phyloP scores from a whole-genome alignment of 176 grass and related monocot species.

The Lolium rigidum region DNA sequence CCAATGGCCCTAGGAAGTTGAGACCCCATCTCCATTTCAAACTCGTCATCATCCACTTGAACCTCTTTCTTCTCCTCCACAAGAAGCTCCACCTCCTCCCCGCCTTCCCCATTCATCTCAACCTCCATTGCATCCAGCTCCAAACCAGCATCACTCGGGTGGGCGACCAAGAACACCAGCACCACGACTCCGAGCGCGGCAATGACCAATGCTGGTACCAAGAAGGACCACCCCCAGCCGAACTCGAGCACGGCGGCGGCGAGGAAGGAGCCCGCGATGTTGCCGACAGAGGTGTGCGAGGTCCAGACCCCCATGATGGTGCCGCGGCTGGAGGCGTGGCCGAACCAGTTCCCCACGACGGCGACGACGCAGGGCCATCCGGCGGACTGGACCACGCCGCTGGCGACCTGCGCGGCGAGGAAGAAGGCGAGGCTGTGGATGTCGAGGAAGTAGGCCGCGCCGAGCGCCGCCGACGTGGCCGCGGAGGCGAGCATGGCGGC shows the following conservation, averaged over 20 bases:
- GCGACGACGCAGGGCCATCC: conserved; percentile 96
- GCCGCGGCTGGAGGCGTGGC: conserved; percentile 59
- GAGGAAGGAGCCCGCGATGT: conserved; percentile 83
- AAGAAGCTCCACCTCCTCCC: conserved; percentile 64
- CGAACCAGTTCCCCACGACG: conserved; percentile 94
- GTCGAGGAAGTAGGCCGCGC: conserved; percentile 70
- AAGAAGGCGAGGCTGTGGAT: conserved; percentile 73
- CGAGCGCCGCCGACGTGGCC: conserved; percentile 65
- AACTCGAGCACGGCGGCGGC: conserved; percentile 86
- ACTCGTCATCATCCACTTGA: conserved; percentile 37
- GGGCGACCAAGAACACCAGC: conserved; percentile 59
- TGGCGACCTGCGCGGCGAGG: conserved; percentile 61
- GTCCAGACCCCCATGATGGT: conserved; percentile 94
- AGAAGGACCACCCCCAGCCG: conserved; percentile 92
- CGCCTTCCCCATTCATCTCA: conserved; percentile 73
- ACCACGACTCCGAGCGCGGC: conserved; percentile 52
- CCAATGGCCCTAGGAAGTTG: conserved; percentile 67
- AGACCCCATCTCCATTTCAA: conserved; percentile 37
- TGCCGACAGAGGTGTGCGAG: conserved; percentile 86
- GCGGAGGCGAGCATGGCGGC: conserved; percentile 81
- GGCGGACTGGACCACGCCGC: conserved; percentile 82
- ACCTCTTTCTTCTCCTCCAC: conserved; percentile 56
- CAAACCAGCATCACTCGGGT: conserved; percentile 68
- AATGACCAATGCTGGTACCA: conserved; percentile 63
- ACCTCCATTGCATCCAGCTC: conserved; percentile 55